Conservation (phyloP, 106 monocot genomes). For the Allium fistulosum region DNA sequence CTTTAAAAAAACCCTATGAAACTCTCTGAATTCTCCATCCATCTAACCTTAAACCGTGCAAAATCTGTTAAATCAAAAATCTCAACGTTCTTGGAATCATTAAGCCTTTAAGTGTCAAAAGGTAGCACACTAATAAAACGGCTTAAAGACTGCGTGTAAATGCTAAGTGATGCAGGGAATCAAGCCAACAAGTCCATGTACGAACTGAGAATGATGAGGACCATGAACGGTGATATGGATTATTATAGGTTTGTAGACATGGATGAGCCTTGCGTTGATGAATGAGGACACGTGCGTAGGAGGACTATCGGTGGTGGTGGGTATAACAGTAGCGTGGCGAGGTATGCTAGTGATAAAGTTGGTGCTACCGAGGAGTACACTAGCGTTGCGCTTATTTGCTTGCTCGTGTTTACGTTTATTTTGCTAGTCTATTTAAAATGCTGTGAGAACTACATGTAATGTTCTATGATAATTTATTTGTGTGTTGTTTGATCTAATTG, state of each 20-base stretch:
- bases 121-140: conserved; percentile 3
- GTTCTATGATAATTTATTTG: too few species aligned
- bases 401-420: not conserved
- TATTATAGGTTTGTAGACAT: conserved; percentile 34
- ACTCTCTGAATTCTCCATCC: conserved; percentile 13
- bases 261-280: conserved; percentile 64
- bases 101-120: too few species aligned
- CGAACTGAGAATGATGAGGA: conserved; percentile 17
- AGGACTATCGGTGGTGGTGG: conserved; percentile 10
- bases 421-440: too few species aligned
- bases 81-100: not conserved
- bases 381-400: conserved; percentile 51
- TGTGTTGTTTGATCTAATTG: not conserved
- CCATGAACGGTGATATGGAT: not conserved
- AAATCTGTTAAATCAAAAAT: not conserved
- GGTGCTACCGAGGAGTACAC: conserved; percentile 20
- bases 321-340: not conserved
- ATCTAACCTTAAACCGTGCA: conserved; percentile 14
- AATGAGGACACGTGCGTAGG: conserved; percentile 51
- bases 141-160: conserved; percentile 29
- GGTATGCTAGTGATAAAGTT: conserved; percentile 13
- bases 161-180: conserved; percentile 20
- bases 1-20: conserved; percentile 8
- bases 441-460: too few species aligned
- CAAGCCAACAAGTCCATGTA: conserved; percentile 11